phyloP scores from a whole-genome alignment of 345 rosid species.

The Populus deltoides region DNA sequence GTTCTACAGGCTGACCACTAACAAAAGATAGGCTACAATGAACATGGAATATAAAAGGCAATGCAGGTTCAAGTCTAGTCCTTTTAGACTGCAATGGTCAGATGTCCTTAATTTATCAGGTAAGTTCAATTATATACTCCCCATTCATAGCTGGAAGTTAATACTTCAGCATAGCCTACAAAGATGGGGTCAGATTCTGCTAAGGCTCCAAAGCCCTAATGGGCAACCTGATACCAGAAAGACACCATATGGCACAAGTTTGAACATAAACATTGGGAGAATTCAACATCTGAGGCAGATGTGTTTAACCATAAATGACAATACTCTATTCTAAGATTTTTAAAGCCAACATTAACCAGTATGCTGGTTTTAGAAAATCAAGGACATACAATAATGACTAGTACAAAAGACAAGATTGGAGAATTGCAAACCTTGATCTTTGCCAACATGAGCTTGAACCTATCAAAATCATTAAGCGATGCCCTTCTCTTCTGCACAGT shows the following conservation, averaged over 20 bases:
- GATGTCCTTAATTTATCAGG: background rate
- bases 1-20: background rate
- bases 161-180: background rate
- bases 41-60: background rate
- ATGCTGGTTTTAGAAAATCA: background rate
- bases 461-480: slow-evolving; percentile 16
- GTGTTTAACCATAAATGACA: background rate
- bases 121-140: background rate
- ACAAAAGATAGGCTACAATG: background rate
- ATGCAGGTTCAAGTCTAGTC: background rate
- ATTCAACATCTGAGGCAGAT: background rate
- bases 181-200: background rate
- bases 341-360: too few species aligned
- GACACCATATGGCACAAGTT: too few species aligned
- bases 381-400: background rate
- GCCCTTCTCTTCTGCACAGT: slow-evolving; percentile 18
- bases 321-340: too few species aligned
- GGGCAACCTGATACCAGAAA: background rate
- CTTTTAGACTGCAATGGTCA: background rate
- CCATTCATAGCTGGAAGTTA: background rate
- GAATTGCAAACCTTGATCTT: slow-evolving; percentile 15
- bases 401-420: background rate
- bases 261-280: background rate
- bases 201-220: too few species aligned
- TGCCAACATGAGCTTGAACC: slow-evolving; percentile 26